Evolutionary conservation across 2,329 filamentous ascomycete species (phyloP), one percentile per base, ranked within the genome.

Genomic region (Colletotrichum cereale): DNA sequence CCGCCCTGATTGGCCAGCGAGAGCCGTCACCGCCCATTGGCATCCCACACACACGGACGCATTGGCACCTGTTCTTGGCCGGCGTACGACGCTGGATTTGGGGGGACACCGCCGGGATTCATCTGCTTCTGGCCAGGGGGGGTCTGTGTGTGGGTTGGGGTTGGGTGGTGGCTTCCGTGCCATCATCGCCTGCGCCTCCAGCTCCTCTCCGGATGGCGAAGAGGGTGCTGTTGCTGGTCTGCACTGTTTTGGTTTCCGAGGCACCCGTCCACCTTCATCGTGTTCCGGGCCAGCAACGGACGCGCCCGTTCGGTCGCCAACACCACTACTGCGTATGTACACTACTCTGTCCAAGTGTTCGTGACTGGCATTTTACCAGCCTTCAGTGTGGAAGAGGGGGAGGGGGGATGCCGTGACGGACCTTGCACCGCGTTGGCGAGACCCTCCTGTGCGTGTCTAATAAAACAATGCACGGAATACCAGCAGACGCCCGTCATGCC

Each of bases 81-180:
- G 40, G 53, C 55, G 67, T 61, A 56, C 31, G 47, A 70, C 67
- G 64, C 67, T 71, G 57, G 50, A 62, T 67, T 67, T 71, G 50
- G 63, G 57, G 63, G 56, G 63, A 57, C 56, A 62, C 64, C 52
- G 24, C 67, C 55, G 67, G 50, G 53, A 42, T 48, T 60, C 36
- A 44, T 40, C 55, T 64, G 48, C 47, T 24, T 26, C 42, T 47
- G 29, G 24, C 52, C 26, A 24, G 50, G n/a, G n/a, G 16, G 18
- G 7, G 40, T 18, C 4, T 40, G 5, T 16, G 16, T 42, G 40
- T 10, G 40, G 16, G 16, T 21, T 5, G 16, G 16, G 18, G 40
- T 10, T 16, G 16, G 16, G 7, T 5, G 16, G 12, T 62, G 55
- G 36, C 67, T 62, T 29, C 55, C 38, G 48, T 57, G 31, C 64